Base-by-base conservation (phyloP, 352 stramenopile genomes). In the Pythium volutum region DNA sequence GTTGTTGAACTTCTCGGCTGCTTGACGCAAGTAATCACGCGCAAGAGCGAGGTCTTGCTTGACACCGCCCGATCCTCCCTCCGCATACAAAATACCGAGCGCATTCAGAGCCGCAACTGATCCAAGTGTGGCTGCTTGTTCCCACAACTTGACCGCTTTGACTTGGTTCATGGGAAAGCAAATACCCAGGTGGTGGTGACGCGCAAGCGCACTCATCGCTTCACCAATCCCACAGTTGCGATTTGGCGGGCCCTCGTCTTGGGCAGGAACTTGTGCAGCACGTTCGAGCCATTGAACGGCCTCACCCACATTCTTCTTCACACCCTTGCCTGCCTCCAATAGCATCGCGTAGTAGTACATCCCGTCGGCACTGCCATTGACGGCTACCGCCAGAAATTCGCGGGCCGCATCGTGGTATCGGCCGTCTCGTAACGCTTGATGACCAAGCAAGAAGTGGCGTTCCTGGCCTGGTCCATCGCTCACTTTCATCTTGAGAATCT, bases 291-390 rank as follows among this genome's bases (percentile, higher is more conserved):
- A 62, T 0, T 27, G 20, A 2, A 62, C 55, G 1, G 43, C 31
- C 22, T 53, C 55, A 15, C 4, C 12, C n/a, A 62, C 52, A n/a
- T 62, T 18, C 31, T 38, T 27, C 22, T 14, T 14, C 42, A 47
- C 43, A 4, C 43, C 55, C 20, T n/a, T 31, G 26, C 55, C 55
- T 11, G 11, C 29, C 43, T 55, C 43, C 14, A 62, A 8, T 2
- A 54, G 20, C 4, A 62, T 20, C 4, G 31, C 55, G 39, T 62
- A 62, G 55, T 62, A 48, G 22, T 62, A 62, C 55, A 62, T 59
- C 22, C 45, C 45, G 0, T 59, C 39, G n/a, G 53, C 53, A 42
- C 43, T 34, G 3, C 41, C 53, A 12, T 22, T 23, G 14, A n/a
- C 25, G 12, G 39, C 53, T 3, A 36, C 51, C 6, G 53, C 38